Evolutionary conservation across 2,329 filamentous ascomycete species (phyloP), one percentile per base, ranked within the genome.

Genomic region (Ophiostoma himal-ulmi): DNA sequence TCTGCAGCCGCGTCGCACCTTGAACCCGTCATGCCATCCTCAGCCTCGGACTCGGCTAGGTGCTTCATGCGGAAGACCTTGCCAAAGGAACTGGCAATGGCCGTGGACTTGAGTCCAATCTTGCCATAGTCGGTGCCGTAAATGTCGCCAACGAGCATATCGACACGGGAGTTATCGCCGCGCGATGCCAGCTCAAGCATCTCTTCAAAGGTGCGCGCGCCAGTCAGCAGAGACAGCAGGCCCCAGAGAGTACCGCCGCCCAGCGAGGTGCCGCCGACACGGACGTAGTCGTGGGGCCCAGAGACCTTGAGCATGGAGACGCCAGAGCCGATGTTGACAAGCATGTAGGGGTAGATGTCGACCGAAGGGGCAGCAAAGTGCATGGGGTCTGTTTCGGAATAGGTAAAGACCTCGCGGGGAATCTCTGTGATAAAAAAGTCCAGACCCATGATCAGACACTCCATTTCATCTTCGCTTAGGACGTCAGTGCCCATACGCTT

Each of bases 381-480:
- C 91, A 97, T 96, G 5, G 94, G 93, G 75, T 95, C 90, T 44
- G 87, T 86, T 78, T 96, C 94, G 78, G 91, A 94, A 80, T 98
- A 98, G 26, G 93, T 97, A 77, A 99, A 99, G 70, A 99, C 94
- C 81, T 99, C 95, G 75, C 91, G 89, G 26, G 95, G 95, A 72
- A 99, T 98, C 78, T 98, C 94, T 74, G 93, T 96, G 77, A 98
- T 98, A 84, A 99, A 98, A 82, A 98, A 99, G 79, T 99, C 95
- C 62, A 99, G 14, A 93, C 92, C 93, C 76, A 95, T 95, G 74
- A 99, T 99, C 71, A 99, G 82, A 78, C 95, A 99, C 79, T 97
- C 93, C 95, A 99, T 99, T 81, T 99, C 95, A 77, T 99, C 95
- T 80, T 98, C 95, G 62, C 93, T 85, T 76, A 94, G 83, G 26